Conservation (phyloP, 2,329 filamentous ascomycete species). For the Colletotrichum ledebouriae region DNA sequence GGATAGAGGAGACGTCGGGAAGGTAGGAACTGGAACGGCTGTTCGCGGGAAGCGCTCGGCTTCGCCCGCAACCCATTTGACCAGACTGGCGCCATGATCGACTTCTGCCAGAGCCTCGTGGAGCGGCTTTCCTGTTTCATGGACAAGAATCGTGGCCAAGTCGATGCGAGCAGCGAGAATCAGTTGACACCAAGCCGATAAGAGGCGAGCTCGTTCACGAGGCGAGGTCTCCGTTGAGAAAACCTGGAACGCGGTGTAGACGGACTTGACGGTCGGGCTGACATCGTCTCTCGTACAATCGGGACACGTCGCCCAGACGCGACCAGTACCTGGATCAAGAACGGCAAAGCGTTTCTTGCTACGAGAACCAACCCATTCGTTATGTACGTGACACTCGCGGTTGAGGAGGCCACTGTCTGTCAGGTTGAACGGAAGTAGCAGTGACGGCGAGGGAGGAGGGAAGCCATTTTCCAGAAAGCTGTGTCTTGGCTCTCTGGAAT, state of each 20-base stretch:
- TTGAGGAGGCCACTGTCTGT: constrained; percentile 62
- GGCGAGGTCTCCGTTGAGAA: constrained; percentile 56
- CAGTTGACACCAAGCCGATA: constrained; percentile 54
- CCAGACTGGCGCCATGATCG: constrained; percentile 67
- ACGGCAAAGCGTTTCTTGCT: constrained; percentile 65
- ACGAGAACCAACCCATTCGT: constrained; percentile 60
- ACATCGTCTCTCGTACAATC: constrained; percentile 59
- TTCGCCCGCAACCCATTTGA: constrained; percentile 69
- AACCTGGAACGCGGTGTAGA: constrained; percentile 53
- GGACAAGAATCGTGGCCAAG: constrained; percentile 55
- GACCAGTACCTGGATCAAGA: constrained; percentile 65
- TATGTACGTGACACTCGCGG: constrained; percentile 64
- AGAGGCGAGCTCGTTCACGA: constrained; percentile 51
- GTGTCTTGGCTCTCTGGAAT: constrained; percentile 15
- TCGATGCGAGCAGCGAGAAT: constrained; percentile 54
- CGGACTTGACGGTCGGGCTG: constrained; percentile 53
- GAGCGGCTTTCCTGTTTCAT: constrained; percentile 70
- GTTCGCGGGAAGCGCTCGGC: constrained; percentile 62
- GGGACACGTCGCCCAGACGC: constrained; percentile 64
- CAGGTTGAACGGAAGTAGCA: constrained; percentile 57
- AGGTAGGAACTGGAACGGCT: constrained; percentile 48
- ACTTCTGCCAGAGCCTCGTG: constrained; percentile 67
- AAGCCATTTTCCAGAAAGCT: constrained; percentile 23
- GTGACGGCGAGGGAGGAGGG: constrained; percentile 10
- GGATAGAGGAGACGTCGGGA: constrained; percentile 8